These are phyloP conservation scores for Microstegium vimineum DNA, from an alignment of 176 grass and related monocot genomes.

Conservation along the genomic window DNA sequence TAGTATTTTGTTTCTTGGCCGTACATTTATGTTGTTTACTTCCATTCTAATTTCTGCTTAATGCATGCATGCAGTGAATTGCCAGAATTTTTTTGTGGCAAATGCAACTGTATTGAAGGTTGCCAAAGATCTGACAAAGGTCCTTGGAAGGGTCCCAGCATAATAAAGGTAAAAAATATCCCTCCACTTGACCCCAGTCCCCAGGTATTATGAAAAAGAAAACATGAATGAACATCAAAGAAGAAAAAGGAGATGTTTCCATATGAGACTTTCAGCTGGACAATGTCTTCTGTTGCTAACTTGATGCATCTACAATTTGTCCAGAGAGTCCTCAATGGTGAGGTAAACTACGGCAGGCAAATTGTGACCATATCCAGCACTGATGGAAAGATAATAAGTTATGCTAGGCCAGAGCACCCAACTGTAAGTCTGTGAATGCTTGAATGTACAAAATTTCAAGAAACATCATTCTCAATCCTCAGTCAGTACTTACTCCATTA, in stretches of 20 bases:
- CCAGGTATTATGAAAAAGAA: neutral
- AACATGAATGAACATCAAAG: neutral
- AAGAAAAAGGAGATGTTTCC: neutral
- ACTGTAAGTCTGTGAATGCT: slow-evolving; percentile 47
- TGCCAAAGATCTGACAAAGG: slow-evolving; percentile 89
- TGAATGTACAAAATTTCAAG: slow-evolving; percentile 19
- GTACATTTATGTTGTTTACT: slow-evolving; percentile 14
- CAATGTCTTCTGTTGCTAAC: slow-evolving; percentile 10
- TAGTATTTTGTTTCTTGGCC: slow-evolving; percentile 10
- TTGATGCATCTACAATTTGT: slow-evolving; percentile 18
- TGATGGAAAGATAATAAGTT: slow-evolving; percentile 76
- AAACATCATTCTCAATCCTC: slow-evolving; percentile 4
- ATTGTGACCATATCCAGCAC: slow-evolving; percentile 85
- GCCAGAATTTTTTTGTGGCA: slow-evolving; percentile 86
- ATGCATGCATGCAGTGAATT: slow-evolving; percentile 59
- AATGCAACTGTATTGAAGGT: slow-evolving; percentile 78
- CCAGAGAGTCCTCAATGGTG: slow-evolving; percentile 83
- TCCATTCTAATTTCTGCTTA: slow-evolving; percentile 36
- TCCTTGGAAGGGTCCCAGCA: slow-evolving; percentile 88
- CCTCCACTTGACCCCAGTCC: neutral
- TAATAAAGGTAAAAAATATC: slow-evolving; percentile 58
- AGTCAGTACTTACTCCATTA: slow-evolving; percentile 21
- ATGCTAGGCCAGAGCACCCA: slow-evolving; percentile 55
- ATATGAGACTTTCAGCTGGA: neutral
- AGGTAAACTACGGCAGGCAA: slow-evolving; percentile 84